Base-by-base conservation (phyloP, 2,329 filamentous ascomycete genomes). In the Trichophyton verrucosum region DNA sequence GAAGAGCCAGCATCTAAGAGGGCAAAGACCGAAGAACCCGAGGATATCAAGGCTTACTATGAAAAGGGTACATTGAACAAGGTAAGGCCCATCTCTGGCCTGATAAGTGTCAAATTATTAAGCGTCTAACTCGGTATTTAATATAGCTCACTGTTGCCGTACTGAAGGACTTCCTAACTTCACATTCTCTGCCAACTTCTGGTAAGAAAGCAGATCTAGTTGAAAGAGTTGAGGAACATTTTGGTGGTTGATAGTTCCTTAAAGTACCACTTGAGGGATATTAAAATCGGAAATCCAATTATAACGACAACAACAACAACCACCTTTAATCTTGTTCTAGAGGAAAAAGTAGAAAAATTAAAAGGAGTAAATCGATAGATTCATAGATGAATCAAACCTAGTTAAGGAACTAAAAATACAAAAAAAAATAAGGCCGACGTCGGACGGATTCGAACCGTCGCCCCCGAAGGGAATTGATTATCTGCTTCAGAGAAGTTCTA, bases 141-240 rank as follows among this genome's bases (percentile, higher is more conserved):
- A 20, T 36, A 30, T 59, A 76, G 73, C 72, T 81, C 66, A 81
- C 77, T 3, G 72, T 80, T 17, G 66, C 72, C 11, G 67, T 74
- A 20, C 67, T 81, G 40, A 81, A 78, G 62, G 74, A 75, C 1
- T 81, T 78, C 65, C 67, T 80, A 17, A 68, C 66, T n/a, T 62
- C 67, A 3, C 76, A 78, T 61, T 74, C 75, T 49, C 69, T 80
- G 15, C 68, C 73, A 30, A 66, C 68, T 8, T 67, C 71, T 22
- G 78, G 78, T 1, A 80, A 78, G 65, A 81, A 81, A 64, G 76
- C 73, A 4, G 78, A 80, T 61, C 69, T 81, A 36, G 69, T 81
- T n/a, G 77, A 80, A 44, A 71, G 74, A 42, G 73, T 81, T 36
- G 78, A 81, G 63, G 73, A 74, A 60, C 75, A 71, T 63, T 76